phyloP scores from a whole-genome alignment of 345 rosid genomes.

The Anastatica hierochuntica region DNA sequence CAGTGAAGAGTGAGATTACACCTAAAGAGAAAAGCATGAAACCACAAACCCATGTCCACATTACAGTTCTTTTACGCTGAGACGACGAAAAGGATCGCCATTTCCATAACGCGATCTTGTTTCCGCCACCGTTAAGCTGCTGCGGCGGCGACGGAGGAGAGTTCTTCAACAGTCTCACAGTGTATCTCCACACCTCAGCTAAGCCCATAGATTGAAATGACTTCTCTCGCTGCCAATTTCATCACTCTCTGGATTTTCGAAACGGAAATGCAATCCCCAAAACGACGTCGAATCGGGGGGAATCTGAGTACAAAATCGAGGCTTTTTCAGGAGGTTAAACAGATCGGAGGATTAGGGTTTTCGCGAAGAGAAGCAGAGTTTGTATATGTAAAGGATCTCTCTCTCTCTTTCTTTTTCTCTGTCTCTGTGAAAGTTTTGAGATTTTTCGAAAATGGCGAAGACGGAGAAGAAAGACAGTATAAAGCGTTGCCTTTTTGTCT shows the following conservation, averaged over 20 bases:
- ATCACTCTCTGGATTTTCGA: constrained; percentile 25
- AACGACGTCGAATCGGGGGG: constrained; percentile 14
- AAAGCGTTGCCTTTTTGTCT: constrained; percentile 18
- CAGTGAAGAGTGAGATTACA: constrained; percentile 81
- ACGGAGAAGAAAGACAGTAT: constrained; percentile 11
- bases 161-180: constrained; percentile 36
- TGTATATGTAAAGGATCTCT: constrained; percentile 13
- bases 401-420: constrained; percentile 3
- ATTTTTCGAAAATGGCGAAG: constrained; percentile 8
- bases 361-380: neutral
- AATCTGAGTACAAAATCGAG: constrained; percentile 1
- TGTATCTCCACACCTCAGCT: constrained; percentile 48
- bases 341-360: constrained; percentile 30
- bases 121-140: constrained; percentile 36
- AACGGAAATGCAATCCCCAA: constrained; percentile 30
- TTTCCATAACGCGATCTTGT: constrained; percentile 31
- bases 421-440: neutral
- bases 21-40: constrained; percentile 82
- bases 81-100: constrained; percentile 38
- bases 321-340: neutral
- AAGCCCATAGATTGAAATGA: constrained; percentile 32
- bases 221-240: constrained; percentile 26
- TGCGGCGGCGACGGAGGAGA: constrained; percentile 53
- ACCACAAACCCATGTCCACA: constrained; percentile 71
- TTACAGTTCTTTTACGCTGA: constrained; percentile 37